phyloP scores from a whole-genome alignment of 495 filamentous ascomycete genomes.

The Xylaria bambusicola region DNA sequence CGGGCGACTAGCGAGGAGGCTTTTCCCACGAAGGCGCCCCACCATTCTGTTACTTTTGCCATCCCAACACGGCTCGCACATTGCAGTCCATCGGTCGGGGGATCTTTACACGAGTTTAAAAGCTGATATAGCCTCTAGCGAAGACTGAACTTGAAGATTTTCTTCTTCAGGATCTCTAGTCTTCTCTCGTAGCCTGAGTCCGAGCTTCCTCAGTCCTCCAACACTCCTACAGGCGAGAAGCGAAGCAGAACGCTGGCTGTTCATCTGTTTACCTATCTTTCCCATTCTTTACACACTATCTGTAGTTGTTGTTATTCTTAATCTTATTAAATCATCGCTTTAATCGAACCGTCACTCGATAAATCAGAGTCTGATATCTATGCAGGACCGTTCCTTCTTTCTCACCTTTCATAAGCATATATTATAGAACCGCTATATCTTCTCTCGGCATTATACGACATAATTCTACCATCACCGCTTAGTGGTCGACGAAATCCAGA shows the following conservation, averaged over 20 bases:
- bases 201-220: conserved; percentile 2
- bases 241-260: conserved; percentile 57
- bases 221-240: conserved; percentile 17
- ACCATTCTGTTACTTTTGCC: conserved; percentile 16
- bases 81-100: neutral
- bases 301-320: too few species aligned
- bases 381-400: neutral
- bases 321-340: too few species aligned
- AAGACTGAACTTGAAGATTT: conserved; percentile 8
- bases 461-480: too few species aligned
- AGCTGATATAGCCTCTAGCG: conserved; percentile 4
- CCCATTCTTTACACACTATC: neutral
- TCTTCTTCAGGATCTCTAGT: conserved; percentile 42
- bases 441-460: too few species aligned
- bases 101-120: conserved; percentile 10
- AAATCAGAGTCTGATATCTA: neutral
- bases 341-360: neutral
- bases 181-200: conserved; percentile 42
- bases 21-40: conserved; percentile 6
- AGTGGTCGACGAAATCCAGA: too few species aligned
- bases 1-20: neutral
- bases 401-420: neutral
- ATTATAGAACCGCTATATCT: too few species aligned
- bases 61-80: conserved; percentile 13
- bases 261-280: conserved; percentile 41